Conservation (phyloP, 2,329 filamentous ascomycete genomes). For the Oidium heveae region DNA sequence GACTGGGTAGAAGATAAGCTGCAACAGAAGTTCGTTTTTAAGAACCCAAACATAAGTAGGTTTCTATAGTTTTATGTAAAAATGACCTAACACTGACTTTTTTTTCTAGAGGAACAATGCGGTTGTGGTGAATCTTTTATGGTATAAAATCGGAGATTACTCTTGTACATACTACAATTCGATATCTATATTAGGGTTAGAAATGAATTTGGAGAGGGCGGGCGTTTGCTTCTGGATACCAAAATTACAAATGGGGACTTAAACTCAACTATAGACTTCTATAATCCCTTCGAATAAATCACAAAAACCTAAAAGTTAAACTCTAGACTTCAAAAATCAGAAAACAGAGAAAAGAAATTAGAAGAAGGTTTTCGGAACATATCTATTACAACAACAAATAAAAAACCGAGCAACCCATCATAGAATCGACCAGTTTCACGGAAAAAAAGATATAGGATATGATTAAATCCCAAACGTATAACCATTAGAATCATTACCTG, state of each 20-base stretch:
- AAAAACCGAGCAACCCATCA: too few relatives aligned
- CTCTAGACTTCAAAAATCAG: too few relatives aligned
- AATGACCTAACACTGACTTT: slow-evolving; percentile 4
- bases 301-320: too few relatives aligned
- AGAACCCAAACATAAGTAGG: slow-evolving; percentile 96
- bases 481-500: too few relatives aligned
- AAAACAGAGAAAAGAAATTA: too few relatives aligned
- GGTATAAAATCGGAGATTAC: slow-evolving; percentile 31
- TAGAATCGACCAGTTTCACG: too few relatives aligned
- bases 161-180: not conserved
- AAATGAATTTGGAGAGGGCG: not conserved
- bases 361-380: too few relatives aligned
- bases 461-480: too few relatives aligned
- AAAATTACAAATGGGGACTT: not conserved
- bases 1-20: slow-evolving; percentile 95
- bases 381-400: too few relatives aligned
- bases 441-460: too few relatives aligned
- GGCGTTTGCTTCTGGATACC: not conserved
- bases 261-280: not conserved
- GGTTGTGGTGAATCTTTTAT: slow-evolving; percentile 94
- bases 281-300: too few relatives aligned
- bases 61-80: slow-evolving; percentile 9
- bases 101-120: slow-evolving; percentile 66
- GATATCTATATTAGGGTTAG: not conserved
- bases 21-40: slow-evolving; percentile 77